Evolutionary conservation across 2,329 filamentous ascomycete genomes (phyloP).

Genomic region (Fusarium tuaranense): DNA sequence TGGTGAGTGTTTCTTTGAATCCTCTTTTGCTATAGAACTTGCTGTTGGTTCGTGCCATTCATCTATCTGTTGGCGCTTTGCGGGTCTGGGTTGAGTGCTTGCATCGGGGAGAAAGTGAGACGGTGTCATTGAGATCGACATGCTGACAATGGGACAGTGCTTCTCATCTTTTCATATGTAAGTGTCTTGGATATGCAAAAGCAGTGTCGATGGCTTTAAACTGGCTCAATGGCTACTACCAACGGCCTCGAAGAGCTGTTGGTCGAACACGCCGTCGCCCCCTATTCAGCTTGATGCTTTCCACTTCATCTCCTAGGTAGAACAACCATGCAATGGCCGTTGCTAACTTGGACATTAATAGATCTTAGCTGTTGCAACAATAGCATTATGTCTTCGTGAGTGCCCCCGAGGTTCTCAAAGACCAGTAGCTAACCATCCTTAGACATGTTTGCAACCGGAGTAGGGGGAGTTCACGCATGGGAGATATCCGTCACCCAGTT

Average conservation of each 20-base stretch:
- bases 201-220: neutral
- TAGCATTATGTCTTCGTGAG: constrained; percentile 37
- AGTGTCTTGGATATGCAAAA: neutral
- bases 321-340: neutral
- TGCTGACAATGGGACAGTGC: constrained; percentile 22
- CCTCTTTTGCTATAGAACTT: neutral
- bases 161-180: constrained; percentile 35
- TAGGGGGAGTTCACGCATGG: constrained; percentile 48
- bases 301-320: neutral
- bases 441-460: constrained; percentile 45
- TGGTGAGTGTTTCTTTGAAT: constrained; percentile 25
- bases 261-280: neutral
- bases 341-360: constrained; percentile 10
- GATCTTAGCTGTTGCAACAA: constrained; percentile 32
- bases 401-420: neutral
- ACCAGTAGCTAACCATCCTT: neutral
- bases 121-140: neutral
- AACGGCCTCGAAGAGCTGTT: neutral
- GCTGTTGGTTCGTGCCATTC: neutral
- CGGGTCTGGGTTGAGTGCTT: constrained; percentile 3
- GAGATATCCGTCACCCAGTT: constrained; percentile 45
- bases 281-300: neutral
- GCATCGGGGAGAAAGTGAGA: neutral
- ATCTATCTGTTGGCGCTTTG: neutral
- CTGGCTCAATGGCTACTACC: neutral